A percentile compares a stretch with the other conserved stretches of the same genome.
Evolutionary conservation across 345 rosid genomes (phyloP).

Genomic region (Kernera saxatilis): DNA sequence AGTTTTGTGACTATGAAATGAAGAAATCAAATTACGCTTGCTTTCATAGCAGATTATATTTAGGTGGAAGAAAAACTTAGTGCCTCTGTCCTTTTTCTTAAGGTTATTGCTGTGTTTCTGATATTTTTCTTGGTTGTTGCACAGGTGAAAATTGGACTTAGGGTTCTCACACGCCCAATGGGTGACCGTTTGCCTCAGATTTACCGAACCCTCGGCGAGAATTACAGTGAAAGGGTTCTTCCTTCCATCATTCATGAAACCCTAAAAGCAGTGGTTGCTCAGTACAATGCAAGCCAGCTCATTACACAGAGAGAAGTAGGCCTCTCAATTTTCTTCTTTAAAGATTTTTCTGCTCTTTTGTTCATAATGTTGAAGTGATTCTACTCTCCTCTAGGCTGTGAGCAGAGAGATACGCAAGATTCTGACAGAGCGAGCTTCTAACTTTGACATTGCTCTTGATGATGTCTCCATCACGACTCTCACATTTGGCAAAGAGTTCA

Average conservation of each 20-base stretch:
- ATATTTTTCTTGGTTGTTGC: not conserved
- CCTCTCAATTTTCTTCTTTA: not conserved
- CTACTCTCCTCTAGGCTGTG: conserved; percentile 20
- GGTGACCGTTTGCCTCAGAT: conserved; percentile 65
- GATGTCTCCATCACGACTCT: conserved; percentile 89
- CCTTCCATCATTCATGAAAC: conserved; percentile 95
- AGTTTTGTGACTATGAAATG: not conserved
- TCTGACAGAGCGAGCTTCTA: conserved; percentile 70
- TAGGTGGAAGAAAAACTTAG: not conserved
- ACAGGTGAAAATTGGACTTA: conserved; percentile 90
- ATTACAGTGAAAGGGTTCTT: conserved; percentile 78
- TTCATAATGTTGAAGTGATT: not conserved
- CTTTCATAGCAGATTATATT: not conserved
- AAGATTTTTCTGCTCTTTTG: not conserved
- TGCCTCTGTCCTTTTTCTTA: not conserved
- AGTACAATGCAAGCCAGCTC: conserved; percentile 94
- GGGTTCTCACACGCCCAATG: conserved; percentile 88
- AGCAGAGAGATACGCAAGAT: conserved; percentile 86
- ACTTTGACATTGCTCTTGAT: conserved; percentile 62
- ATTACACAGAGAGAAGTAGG: conserved; percentile 90
- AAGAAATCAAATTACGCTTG: not conserved
- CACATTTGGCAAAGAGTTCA: conserved; percentile 91
- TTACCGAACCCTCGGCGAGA: conserved; percentile 79
- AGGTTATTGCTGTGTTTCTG: not conserved
- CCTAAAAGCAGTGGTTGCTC: conserved; percentile 89